A percentile compares a stretch with the other conserved stretches of the same genome.
Conservation (phyloP, 2,329 filamentous ascomycete species). For the Elsinoe necatrix region DNA sequence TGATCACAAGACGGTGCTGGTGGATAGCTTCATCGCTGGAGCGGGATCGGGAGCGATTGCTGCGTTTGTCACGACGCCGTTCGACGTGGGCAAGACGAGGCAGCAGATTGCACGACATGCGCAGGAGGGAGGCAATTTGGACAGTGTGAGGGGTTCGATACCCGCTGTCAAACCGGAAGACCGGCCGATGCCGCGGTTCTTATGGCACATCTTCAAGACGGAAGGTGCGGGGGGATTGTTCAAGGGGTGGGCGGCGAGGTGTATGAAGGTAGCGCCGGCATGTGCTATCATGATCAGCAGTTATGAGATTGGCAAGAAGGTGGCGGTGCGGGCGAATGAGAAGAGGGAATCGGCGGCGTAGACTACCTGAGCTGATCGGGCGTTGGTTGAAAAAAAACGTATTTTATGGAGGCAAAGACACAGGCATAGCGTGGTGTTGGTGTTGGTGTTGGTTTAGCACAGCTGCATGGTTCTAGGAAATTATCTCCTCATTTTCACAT, state of each 20-base stretch:
- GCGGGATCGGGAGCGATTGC: constrained; percentile 75
- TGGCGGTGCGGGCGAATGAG: constrained; percentile 68
- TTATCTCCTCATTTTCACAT: not conserved
- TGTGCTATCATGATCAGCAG: constrained; percentile 99
- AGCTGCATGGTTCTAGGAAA: not conserved
- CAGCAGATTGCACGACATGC: constrained; percentile 71
- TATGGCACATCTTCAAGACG: constrained; percentile 84
- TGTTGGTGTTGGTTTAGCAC: not conserved
- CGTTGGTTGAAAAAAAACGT: not conserved
- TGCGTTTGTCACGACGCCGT: constrained; percentile 83
- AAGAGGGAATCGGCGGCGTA: constrained; percentile 26
- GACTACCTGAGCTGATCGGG: too few relatives aligned
- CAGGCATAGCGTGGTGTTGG: not conserved
- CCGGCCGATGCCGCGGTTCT: constrained; percentile 66
- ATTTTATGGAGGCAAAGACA: not conserved
- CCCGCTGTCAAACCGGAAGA: constrained; percentile 53
- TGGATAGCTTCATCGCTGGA: constrained; percentile 84
- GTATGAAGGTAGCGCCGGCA: constrained; percentile 87
- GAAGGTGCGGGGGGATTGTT: constrained; percentile 78
- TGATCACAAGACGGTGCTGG: constrained; percentile 66
- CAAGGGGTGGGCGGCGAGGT: constrained; percentile 83
- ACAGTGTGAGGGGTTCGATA: constrained; percentile 2
- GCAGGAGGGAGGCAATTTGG: constrained; percentile 33
- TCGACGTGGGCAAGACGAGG: constrained; percentile 94
- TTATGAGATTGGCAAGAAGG: constrained; percentile 91